Conservation (phyloP, 2,329 filamentous ascomycete species). For the Cladosporium sp. region DNA sequence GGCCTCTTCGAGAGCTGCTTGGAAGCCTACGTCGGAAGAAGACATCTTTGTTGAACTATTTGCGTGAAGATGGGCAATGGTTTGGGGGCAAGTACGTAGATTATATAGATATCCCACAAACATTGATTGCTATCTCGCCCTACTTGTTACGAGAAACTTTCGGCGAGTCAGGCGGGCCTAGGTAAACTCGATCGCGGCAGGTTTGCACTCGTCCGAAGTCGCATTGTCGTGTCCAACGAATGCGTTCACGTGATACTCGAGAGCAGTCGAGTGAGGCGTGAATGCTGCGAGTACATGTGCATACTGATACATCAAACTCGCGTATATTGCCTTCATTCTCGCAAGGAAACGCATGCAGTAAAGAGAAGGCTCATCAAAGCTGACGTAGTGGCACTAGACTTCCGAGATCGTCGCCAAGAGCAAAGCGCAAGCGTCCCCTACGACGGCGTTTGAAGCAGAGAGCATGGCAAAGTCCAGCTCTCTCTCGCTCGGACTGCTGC, state of each 20-base stretch:
- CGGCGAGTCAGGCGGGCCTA: slow-evolving; percentile 9
- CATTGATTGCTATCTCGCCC: slow-evolving; percentile 4
- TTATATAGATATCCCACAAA: not conserved
- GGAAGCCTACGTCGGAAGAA: slow-evolving; percentile 53
- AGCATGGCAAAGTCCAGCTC: slow-evolving; percentile 12
- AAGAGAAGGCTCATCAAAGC: not conserved
- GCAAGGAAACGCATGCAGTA: not conserved
- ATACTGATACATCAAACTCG: not conserved
- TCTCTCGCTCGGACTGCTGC: slow-evolving; percentile 1
- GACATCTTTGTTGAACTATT: slow-evolving; percentile 24
- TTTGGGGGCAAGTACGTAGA: not conserved
- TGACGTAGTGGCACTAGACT: slow-evolving; percentile 8
- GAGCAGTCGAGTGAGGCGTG: not conserved
- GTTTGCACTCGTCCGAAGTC: not conserved
- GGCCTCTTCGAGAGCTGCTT: slow-evolving; percentile 59
- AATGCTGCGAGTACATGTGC: not conserved
- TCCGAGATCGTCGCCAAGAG: slow-evolving; percentile 1
- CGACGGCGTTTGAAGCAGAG: slow-evolving; percentile 13
- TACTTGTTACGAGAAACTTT: slow-evolving; percentile 5
- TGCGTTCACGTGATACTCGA: not conserved
- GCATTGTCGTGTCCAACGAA: not conserved
- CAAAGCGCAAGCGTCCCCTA: not conserved
- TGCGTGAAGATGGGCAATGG: not conserved
- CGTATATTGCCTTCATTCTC: not conserved
- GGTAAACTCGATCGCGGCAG: slow-evolving; percentile 2